These are phyloP conservation scores for Annulohypoxylon maeteangense DNA, from an alignment of 495 filamentous ascomycete genomes.

Conservation along the genomic window DNA sequence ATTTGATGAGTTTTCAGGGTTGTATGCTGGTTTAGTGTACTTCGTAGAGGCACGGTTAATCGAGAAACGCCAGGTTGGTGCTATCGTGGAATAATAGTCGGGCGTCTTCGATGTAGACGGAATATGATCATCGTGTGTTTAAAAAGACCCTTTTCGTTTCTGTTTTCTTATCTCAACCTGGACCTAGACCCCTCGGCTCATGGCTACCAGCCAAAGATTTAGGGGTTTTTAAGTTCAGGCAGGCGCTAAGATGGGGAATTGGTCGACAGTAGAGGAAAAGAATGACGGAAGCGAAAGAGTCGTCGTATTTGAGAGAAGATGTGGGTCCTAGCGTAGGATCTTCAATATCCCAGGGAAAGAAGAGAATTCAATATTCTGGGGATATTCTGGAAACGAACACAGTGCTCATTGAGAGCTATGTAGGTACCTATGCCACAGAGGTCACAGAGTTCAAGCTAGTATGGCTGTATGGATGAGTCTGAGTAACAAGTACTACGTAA, in stretches of 20 bases:
- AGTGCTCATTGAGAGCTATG: background rate
- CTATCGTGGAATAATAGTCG: conserved; percentile 51
- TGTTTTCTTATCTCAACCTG: conserved; percentile 34
- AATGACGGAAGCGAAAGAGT: background rate
- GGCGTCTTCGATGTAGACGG: conserved; percentile 47
- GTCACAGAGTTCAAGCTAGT: conserved; percentile 3
- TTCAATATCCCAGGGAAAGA: conserved; percentile 12
- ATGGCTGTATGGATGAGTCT: no score
- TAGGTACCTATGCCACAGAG: background rate
- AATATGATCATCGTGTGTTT: conserved; percentile 46
- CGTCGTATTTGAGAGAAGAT: conserved; percentile 15
- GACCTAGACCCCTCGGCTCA: conserved; percentile 28
- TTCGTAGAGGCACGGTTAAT: conserved; percentile 10
- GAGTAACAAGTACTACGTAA: background rate
- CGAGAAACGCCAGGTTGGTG: conserved; percentile 39
- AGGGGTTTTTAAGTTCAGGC: conserved; percentile 17
- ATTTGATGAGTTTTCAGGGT: background rate
- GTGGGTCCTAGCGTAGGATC: conserved; percentile 34
- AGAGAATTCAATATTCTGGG: conserved; percentile 9
- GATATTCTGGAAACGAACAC: conserved; percentile 8
- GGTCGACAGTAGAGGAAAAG: conserved; percentile 16
- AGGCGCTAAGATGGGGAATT: conserved; percentile 2
- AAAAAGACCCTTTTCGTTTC: conserved; percentile 27
- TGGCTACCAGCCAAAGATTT: conserved; percentile 34
- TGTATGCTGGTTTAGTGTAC: background rate